Conservation (phyloP, 257 asterid species). For the Prunella vulgaris region DNA sequence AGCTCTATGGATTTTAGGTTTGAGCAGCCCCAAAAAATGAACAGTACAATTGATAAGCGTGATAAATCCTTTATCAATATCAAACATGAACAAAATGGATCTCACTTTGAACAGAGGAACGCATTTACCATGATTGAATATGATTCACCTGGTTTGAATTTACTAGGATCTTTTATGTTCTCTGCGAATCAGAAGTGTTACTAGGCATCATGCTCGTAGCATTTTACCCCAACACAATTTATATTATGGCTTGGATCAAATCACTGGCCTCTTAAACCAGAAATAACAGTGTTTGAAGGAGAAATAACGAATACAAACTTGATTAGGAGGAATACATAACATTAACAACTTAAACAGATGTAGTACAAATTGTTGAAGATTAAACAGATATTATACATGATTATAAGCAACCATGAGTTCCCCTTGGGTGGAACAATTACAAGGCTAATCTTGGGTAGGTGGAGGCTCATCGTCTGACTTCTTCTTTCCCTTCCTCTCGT, state of each 20-base stretch:
- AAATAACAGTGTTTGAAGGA: not conserved
- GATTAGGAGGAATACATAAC: not conserved
- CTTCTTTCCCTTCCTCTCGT: conserved; percentile 60
- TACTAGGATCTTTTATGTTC: not conserved
- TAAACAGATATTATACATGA: conserved; percentile 16
- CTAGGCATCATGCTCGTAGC: too few species aligned
- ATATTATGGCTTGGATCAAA: too few species aligned
- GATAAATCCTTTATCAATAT: not conserved
- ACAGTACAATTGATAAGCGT: not conserved
- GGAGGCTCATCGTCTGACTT: conserved; percentile 52
- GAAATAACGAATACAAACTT: not conserved
- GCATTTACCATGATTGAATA: not conserved
- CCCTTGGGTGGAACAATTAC: not conserved
- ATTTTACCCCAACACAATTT: not conserved
- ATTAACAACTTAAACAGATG: not conserved
- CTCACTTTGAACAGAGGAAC: not conserved
- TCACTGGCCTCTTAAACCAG: not conserved
- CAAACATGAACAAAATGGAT: not conserved
- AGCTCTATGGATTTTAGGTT: too few species aligned
- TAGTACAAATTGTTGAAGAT: not conserved
- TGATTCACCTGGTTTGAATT: too few species aligned
- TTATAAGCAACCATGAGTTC: conserved; percentile 13
- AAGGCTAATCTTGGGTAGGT: conserved; percentile 40
- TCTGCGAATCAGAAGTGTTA: too few species aligned
- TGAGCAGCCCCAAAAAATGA: not conserved